A percentile compares a stretch with the other conserved stretches of the same genome.
phyloP scores from a whole-genome alignment of 352 stramenopile species.

The Phytophthora tentaculata region DNA sequence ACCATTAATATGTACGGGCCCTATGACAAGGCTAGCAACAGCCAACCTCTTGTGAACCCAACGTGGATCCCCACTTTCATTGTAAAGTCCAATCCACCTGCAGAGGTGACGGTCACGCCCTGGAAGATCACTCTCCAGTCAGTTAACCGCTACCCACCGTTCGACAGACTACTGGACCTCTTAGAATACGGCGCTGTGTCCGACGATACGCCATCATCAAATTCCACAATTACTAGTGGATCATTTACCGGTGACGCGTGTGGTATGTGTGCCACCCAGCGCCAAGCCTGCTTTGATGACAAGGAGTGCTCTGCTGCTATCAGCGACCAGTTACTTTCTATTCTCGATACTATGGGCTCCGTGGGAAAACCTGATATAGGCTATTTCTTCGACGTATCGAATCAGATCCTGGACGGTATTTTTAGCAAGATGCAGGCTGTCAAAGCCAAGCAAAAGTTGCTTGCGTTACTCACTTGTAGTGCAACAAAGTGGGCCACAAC shows the following conservation, averaged over 20 bases:
- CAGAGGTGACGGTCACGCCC: conserved; percentile 19
- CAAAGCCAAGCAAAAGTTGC: background rate
- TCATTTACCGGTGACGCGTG: conserved; percentile 10
- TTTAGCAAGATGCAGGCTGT: background rate
- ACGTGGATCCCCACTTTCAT: conserved; percentile 26
- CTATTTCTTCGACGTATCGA: background rate
- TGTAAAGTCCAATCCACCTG: conserved; percentile 9
- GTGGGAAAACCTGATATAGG: background rate
- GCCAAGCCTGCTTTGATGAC: conserved; percentile 15
- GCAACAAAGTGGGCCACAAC: background rate
- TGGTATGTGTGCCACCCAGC: background rate
- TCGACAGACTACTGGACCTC: conserved; percentile 30
- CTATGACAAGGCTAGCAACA: conserved; percentile 6
- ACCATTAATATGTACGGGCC: conserved; percentile 3
- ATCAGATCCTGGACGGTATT: background rate
- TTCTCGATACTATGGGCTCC: background rate
- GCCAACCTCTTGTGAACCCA: conserved; percentile 16
- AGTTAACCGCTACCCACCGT: conserved; percentile 15
- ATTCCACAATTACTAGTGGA: background rate
- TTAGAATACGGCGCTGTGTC: conserved; percentile 13
- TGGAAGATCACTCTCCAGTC: conserved; percentile 23
- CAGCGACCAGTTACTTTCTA: background rate
- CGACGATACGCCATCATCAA: background rate
- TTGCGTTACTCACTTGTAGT: background rate
- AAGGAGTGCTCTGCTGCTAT: conserved; percentile 10